Evolutionary conservation across 2,329 filamentous ascomycete species (phyloP).

Genomic region (Fusarium hostae): DNA sequence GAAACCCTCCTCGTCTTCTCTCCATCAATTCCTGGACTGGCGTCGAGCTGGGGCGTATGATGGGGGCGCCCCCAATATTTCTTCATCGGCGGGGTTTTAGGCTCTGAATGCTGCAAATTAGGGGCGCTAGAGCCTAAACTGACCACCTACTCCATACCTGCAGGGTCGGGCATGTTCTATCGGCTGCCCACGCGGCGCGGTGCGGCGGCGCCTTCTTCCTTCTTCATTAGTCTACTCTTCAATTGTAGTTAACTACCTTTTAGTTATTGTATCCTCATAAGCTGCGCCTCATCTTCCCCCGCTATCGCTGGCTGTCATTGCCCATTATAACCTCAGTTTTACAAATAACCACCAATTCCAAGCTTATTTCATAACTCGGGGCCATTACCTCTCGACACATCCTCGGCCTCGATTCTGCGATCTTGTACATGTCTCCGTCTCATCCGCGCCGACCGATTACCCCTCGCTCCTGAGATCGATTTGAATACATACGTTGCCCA

Average conservation of each 20-base stretch:
- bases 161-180: constrained; percentile 8
- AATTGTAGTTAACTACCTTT: background rate
- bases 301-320: constrained; percentile 5
- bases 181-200: constrained; percentile 22
- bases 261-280: constrained; percentile 17
- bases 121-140: constrained; percentile 35
- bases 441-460: constrained; percentile 29
- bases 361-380: background rate
- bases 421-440: constrained; percentile 38
- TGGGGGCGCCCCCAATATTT: constrained; percentile 12
- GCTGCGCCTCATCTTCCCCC: constrained; percentile 38
- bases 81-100: constrained; percentile 44
- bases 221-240: constrained; percentile 2
- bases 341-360: constrained; percentile 15
- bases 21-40: background rate
- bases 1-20: background rate
- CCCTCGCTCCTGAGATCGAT: constrained; percentile 33
- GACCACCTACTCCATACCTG: constrained; percentile 37
- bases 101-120: constrained; percentile 29
- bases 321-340: constrained; percentile 26
- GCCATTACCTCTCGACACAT: background rate
- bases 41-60: background rate
- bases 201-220: constrained; percentile 8
- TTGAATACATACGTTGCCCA: constrained; percentile 35
- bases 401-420: constrained; percentile 8